A percentile compares a stretch with the other conserved stretches of the same genome.
Evolutionary conservation across 2,329 filamentous ascomycete species (phyloP).

Genomic region (Mycosphaerella arachidis): DNA sequence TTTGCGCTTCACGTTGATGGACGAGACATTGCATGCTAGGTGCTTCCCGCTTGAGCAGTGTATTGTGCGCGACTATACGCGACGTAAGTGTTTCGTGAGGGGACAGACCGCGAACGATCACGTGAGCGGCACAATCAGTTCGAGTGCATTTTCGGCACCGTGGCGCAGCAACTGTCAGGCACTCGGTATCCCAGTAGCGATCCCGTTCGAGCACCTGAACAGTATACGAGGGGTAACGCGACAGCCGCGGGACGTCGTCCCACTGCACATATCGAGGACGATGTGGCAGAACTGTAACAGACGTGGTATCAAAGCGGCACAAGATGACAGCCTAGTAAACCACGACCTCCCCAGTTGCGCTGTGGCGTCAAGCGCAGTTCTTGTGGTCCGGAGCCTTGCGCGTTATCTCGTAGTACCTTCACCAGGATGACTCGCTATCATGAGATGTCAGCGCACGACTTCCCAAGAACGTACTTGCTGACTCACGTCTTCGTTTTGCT

Average conservation of each 20-base stretch:
- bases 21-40: neutral
- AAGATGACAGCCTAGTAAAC: constrained; percentile 85
- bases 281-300: neutral
- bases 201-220: too few species aligned
- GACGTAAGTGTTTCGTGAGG: neutral
- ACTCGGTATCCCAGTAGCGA: too few species aligned
- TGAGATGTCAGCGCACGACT: constrained; percentile 11
- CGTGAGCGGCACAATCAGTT: too few species aligned
- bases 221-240: neutral
- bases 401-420: constrained; percentile 51
- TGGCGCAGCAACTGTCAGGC: too few species aligned
- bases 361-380: constrained; percentile 70
- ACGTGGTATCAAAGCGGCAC: constrained; percentile 60
- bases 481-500: constrained; percentile 83
- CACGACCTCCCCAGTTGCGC: constrained; percentile 83
- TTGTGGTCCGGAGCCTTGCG: constrained; percentile 55
- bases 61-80: constrained; percentile 3
- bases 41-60: neutral
- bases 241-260: neutral
- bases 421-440: constrained; percentile 65
- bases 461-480: neutral
- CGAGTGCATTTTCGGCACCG: too few species aligned
- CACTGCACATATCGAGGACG: neutral
- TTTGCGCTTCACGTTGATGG: neutral
- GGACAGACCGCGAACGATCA: neutral